These are phyloP conservation scores for Trichoderma asperelloides DNA, from an alignment of 495 filamentous ascomycete genomes.

Conservation along the genomic window DNA sequence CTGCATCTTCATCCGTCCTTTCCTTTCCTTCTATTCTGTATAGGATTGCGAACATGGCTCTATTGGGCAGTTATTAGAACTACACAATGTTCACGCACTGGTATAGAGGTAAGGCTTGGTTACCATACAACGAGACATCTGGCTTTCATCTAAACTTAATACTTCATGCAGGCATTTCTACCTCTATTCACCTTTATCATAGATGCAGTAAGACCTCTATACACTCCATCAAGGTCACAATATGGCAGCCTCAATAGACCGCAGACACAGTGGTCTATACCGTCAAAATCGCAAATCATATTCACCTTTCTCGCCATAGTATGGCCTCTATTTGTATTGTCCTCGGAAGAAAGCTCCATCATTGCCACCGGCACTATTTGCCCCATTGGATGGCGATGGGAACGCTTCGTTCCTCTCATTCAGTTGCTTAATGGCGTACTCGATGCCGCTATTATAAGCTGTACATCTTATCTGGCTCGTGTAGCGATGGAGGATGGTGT, in stretches of 20 bases:
- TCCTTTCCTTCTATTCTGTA: background rate
- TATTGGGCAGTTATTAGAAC: background rate
- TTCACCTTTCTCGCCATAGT: background rate
- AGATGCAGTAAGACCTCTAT: background rate
- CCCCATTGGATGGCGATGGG: conserved; percentile 2
- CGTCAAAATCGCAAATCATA: background rate
- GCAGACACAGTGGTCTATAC: background rate
- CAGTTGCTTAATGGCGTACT: background rate
- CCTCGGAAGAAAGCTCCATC: background rate
- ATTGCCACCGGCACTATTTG: background rate
- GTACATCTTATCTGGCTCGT: background rate
- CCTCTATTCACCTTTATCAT: background rate
- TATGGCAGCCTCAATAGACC: background rate
- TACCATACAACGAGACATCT: background rate
- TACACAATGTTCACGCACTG: background rate
- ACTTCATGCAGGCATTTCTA: background rate
- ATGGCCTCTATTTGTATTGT: background rate
- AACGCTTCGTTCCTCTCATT: background rate
- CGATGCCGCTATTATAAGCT: background rate
- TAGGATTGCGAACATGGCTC: background rate
- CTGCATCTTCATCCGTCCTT: background rate
- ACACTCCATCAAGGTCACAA: background rate
- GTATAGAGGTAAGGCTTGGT: background rate
- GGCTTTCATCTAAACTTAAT: background rate
- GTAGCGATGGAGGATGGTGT: background rate